Conservation (phyloP, 2,329 filamentous ascomycete genomes). For the Thelonectria rubi region DNA sequence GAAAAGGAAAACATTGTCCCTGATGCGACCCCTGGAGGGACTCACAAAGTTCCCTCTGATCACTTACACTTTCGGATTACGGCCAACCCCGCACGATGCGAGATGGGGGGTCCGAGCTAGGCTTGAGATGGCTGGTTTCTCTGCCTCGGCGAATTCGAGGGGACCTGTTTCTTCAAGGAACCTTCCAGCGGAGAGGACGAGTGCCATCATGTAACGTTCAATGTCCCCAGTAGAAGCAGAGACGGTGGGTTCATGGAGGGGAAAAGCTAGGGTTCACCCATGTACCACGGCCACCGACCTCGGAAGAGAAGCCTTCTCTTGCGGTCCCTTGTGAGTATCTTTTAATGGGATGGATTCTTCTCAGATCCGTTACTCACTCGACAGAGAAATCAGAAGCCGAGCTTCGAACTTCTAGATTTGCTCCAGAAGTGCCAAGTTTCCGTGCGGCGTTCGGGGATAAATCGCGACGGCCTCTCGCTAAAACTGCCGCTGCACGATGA, state of each 20-base stretch:
- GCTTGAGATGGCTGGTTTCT: too few relatives aligned
- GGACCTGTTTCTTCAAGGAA: not conserved
- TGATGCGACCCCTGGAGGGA: conserved; percentile 2
- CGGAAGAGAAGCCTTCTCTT: conserved; percentile 4
- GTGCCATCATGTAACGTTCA: not conserved
- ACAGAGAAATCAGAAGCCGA: not conserved
- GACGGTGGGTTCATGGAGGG: conserved; percentile 3
- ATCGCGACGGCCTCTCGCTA: not conserved
- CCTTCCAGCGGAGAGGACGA: not conserved
- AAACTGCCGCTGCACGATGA: conserved; percentile 13
- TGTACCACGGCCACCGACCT: conserved; percentile 4
- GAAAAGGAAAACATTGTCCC: not conserved
- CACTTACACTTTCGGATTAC: conserved; percentile 18
- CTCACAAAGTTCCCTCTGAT: conserved; percentile 20
- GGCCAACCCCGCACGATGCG: conserved; percentile 21
- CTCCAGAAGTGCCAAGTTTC: conserved; percentile 4
- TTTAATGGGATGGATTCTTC: not conserved
- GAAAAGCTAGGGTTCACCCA: conserved; percentile 1
- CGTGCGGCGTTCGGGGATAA: conserved; percentile 9
- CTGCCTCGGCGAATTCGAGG: too few relatives aligned
- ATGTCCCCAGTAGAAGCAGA: conserved; percentile 5
- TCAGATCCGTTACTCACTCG: not conserved
- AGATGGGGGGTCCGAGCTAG: too few relatives aligned
- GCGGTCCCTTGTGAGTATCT: not conserved
- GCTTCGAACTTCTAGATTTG: not conserved